Evolutionary conservation across 2,329 filamentous ascomycete genomes (phyloP), one percentile per base, ranked within the genome.

Genomic region (Zalaria obscura): DNA sequence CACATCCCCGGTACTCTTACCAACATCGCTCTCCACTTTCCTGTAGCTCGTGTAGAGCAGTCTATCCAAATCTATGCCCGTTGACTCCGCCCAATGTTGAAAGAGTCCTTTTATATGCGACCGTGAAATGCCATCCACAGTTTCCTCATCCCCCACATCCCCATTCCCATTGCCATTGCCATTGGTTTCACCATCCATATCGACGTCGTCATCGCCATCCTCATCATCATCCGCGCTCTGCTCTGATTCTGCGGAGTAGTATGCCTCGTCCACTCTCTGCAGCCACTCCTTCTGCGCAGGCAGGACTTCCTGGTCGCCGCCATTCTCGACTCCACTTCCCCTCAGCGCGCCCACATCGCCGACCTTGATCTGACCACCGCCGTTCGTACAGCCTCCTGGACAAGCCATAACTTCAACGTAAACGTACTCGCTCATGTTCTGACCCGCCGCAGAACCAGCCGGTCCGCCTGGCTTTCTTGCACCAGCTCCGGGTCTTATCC

Each of bases 351-450:
- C 65, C 5, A 83, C 76, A 57, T 96, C 91, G 40, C 86, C 83
- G 26, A 85, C 76, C 56, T 94, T 94, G 57, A 98, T 80, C 66
- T 98, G 91, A 1, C 91, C 91, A 32, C 91, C 91, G 2, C 91
- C 91, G 53, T 98, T 98, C 41, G 91, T 98, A 65, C 91, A 98
- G 3, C 91, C 91, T n/a, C 91, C 91, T 0, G 91, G 91, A 60
- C 91, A 98, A 9, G 91, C 91, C 91, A 98, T 98, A 44, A 98
- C 91, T 63, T 98, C 91, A 27, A 96, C 83, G 61, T 93, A 96
- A n/a, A 82, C 74, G 58, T 88, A 88, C 31, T 94, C 85, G 48
- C 46, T 53, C 47, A 35, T 49, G 46, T 10, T 53, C 33, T 54
- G 55, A 4, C 54, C 59, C 35, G 55, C 58, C 5, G 60, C 54